phyloP scores from a whole-genome alignment of 2,329 filamentous ascomycete genomes.

The Hymenotorrendiella dingleyae region DNA sequence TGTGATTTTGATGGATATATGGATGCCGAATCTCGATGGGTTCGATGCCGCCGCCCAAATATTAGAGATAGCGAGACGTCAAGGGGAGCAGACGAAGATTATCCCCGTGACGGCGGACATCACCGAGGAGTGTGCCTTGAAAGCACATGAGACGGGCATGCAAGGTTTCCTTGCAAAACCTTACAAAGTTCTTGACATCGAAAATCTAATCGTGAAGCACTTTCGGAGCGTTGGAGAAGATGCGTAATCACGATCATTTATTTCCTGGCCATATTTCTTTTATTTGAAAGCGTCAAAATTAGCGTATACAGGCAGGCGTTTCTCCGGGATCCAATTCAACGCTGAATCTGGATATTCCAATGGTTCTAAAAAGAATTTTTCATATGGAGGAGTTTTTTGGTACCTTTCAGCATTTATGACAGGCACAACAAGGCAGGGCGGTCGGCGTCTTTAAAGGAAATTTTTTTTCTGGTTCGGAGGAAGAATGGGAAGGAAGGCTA shows the following conservation, averaged over 20 bases:
- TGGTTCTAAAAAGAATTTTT: too few species aligned
- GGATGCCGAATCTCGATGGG: slow-evolving; percentile 69
- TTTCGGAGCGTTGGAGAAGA: slow-evolving; percentile 9
- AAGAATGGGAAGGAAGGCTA: too few species aligned
- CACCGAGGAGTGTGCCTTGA: slow-evolving; percentile 43
- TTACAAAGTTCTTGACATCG: slow-evolving; percentile 47
- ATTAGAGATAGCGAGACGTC: slow-evolving; percentile 31
- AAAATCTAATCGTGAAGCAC: slow-evolving; percentile 40
- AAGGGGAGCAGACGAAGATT: slow-evolving; percentile 30
- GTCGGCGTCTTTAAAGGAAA: too few species aligned
- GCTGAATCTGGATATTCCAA: too few species aligned
- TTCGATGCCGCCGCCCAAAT: slow-evolving; percentile 63
- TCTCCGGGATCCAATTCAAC: too few species aligned
- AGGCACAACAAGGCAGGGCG: too few species aligned
- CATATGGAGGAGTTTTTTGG: too few species aligned
- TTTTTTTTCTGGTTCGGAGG: too few species aligned
- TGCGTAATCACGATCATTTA: neutral
- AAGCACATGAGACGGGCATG: slow-evolving; percentile 46
- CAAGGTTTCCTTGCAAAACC: slow-evolving; percentile 51
- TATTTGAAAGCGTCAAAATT: too few species aligned
- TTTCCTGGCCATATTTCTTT: too few species aligned
- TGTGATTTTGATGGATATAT: slow-evolving; percentile 67
- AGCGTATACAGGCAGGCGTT: too few species aligned
- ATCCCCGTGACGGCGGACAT: slow-evolving; percentile 52
- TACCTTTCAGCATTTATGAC: too few species aligned